phyloP scores from a whole-genome alignment of 441 rosid species.

The Jatropha multifida region DNA sequence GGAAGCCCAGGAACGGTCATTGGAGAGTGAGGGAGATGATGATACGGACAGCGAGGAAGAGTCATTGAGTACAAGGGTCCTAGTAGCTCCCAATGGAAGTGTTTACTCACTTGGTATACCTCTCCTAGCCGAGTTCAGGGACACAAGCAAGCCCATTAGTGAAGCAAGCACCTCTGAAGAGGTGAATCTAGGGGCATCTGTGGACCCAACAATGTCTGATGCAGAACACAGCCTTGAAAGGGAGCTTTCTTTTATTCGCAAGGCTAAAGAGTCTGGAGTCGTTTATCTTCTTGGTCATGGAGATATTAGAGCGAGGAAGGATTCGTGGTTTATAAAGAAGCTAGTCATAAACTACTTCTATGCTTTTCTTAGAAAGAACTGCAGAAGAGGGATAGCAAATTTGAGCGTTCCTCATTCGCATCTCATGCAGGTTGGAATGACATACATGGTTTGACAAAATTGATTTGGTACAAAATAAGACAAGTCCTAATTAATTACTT shows the following conservation, averaged over 20 bases:
- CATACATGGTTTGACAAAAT: slow-evolving; percentile 83
- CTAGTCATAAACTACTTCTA: slow-evolving; percentile 88
- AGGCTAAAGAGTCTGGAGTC: slow-evolving; percentile 93
- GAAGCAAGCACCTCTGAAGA: slow-evolving; percentile 62
- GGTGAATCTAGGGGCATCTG: slow-evolving; percentile 30
- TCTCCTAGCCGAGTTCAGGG: slow-evolving; percentile 68
- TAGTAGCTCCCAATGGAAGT: slow-evolving; percentile 90
- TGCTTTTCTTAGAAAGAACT: slow-evolving; percentile 91
- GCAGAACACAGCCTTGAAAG: slow-evolving; percentile 87
- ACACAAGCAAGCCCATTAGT: slow-evolving; percentile 36
- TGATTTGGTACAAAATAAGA: slow-evolving; percentile 23
- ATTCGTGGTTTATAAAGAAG: slow-evolving; percentile 96
- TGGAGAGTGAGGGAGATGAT: slow-evolving; percentile 86
- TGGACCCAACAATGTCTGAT: slow-evolving; percentile 47
- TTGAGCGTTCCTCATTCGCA: slow-evolving; percentile 91
- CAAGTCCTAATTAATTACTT: background rate
- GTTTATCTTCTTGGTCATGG: slow-evolving; percentile 99
- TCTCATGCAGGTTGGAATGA: slow-evolving; percentile 98
- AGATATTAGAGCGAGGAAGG: slow-evolving; percentile 91
- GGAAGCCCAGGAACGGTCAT: slow-evolving; percentile 87
- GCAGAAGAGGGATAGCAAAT: slow-evolving; percentile 91
- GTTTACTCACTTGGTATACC: slow-evolving; percentile 80
- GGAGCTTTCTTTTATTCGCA: slow-evolving; percentile 84
- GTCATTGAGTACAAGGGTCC: slow-evolving; percentile 49
- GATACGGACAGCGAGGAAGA: slow-evolving; percentile 72